Base-by-base conservation (phyloP, 2,329 filamentous ascomycete species). In the Penicillium brasilianum region DNA sequence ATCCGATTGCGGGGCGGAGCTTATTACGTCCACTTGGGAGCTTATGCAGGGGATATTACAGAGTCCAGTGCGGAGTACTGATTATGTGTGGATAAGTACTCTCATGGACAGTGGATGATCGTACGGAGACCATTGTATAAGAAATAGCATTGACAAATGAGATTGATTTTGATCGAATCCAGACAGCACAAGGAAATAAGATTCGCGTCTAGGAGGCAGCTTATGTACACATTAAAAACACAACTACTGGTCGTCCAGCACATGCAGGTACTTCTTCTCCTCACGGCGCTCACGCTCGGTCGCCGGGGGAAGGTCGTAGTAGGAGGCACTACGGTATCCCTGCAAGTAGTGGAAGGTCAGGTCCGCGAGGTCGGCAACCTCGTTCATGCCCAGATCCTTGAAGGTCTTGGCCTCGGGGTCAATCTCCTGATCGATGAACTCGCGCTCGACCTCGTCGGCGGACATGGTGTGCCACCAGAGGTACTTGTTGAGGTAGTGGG, bases 261-360 rank as follows among this genome's bases (percentile, higher is more conserved):
- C 93, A 78, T 99, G 95, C 77, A 98, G 82, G 78, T 96, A 99
- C 84, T 97, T 95, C 86, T 89, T 95, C 81, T 98, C 93, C 79
- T 98, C 93, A 72, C 87, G 85, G 85, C 89, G 95, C 85, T 99
- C 95, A 79, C 90, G 91, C 82, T 97, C 94, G 36, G 94, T 97
- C 73, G 94, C 89, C 52, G 95, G 94, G 54, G 95, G 95, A 68
- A 98, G 85, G 76, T 99, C 94, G 79, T 96, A 97, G 86, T 89
- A 95, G 72, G 88, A 87, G 60, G 90, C 87, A 80, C 91, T 94
- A 76, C 95, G 90, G 84, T 92, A 97, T 77, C 88, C 90, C 90
- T 96, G 90, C 83, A 98, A 80, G 81, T 99, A 99, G 79, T 96
- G 90, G 80, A 94, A 98, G 67, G 92, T 96, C 77, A 92, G 88